These are phyloP conservation scores for Helianthus tuberosus DNA, from an alignment of 129 eudicot species.

Conservation along the genomic window DNA sequence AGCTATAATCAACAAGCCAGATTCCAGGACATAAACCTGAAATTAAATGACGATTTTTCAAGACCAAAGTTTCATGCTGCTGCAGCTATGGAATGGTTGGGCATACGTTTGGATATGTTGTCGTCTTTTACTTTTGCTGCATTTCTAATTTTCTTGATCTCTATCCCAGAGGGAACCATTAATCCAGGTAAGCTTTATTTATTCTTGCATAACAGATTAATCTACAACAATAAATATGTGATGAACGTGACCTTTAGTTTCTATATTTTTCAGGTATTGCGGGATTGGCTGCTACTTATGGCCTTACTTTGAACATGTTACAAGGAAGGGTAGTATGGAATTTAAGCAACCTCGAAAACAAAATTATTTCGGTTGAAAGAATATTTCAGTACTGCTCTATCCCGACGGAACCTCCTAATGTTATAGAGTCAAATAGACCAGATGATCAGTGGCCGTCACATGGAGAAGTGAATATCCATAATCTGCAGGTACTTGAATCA, in stretches of 20 bases:
- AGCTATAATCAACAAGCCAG: conserved; percentile 76
- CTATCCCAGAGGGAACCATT: conserved; percentile 65
- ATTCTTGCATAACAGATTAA: neutral
- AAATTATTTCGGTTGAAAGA: conserved; percentile 85
- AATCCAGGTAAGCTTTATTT: conserved; percentile 54
- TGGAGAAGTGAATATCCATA: conserved; percentile 62
- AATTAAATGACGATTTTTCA: conserved; percentile 62
- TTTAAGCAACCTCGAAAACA: conserved; percentile 69
- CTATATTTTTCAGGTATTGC: conserved; percentile 53
- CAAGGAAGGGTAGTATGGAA: conserved; percentile 70
- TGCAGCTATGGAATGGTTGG: conserved; percentile 79
- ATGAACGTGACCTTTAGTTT: no score
- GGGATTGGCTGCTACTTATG: conserved; percentile 87
- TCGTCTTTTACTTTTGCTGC: conserved; percentile 63
- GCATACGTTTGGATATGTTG: conserved; percentile 74
- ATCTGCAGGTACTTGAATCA: conserved; percentile 55
- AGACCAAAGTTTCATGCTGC: conserved; percentile 72
- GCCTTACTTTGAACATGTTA: conserved; percentile 65
- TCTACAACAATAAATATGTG: no score
- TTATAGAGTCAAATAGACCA: conserved; percentile 63
- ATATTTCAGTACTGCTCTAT: conserved; percentile 75
- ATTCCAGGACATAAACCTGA: conserved; percentile 61
- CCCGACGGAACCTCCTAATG: conserved; percentile 77
- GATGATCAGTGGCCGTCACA: conserved; percentile 62
- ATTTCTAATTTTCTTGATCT: conserved; percentile 66